Base-by-base conservation (phyloP, 495 filamentous ascomycete genomes). In the Tuber melanosporum region DNA sequence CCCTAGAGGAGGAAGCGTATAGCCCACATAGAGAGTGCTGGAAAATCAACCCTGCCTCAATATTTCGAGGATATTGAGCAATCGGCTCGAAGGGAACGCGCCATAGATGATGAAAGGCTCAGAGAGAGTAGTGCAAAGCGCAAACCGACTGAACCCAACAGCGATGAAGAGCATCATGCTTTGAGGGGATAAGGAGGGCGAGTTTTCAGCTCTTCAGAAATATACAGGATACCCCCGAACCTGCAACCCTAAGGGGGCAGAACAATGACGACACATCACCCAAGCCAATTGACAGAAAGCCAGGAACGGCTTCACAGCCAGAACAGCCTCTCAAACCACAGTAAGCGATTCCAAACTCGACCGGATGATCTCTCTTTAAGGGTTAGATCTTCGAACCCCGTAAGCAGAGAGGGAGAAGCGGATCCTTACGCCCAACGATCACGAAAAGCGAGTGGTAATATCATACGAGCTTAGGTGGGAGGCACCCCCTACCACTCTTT, bases 1-100 rank as follows among this genome's bases (percentile, higher is more conserved):
- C 73, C 77, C 17, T 80, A 71, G 78, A 80, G 73, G 45, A 73
- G 73, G 42, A 79, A 80, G 39, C 71, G 77, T 12, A 80, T 57
- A 3, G 77, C 78, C 36, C 49, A 71, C 47, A 47, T 79, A 57
- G 62, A 73, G 39, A 73, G 57, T 19, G 77, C 77, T 22, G 75
- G 71, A 42, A 80, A 80, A 41, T 41, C 78, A 57, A 57, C 52
- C 47, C 57, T 15, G 20, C 10, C 36, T 1, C 32, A 26, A 41
- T 17, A 36, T 44, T 45, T 77, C 69, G 72, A 57, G n/a, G 74
- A 78, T 42, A 41, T 78, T 17, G 72, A 77, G 6, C 76, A 74
- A 70, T 22, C 72, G 36, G 43, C 75, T 46, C 43, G 73, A 73
- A 26, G 49, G 47, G 36, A 49, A 41, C 4, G 1, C 39, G 39